Base-by-base conservation (phyloP, 2,329 filamentous ascomycete genomes). In the Stagonosporopsis vannaccii region DNA sequence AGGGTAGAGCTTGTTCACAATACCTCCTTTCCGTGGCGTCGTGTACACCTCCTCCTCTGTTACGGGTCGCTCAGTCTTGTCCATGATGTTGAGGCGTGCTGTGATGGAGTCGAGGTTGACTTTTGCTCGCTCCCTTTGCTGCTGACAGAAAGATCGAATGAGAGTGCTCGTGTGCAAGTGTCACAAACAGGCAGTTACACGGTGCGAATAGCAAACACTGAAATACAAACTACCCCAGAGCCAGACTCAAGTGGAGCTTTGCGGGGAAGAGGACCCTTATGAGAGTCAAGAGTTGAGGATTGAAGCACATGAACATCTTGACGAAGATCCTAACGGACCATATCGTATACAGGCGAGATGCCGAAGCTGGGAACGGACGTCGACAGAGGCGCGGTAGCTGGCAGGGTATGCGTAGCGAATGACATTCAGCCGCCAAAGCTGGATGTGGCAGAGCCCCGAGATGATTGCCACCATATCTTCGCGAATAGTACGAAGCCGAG, bases 1-100 rank as follows among this genome's bases (percentile, higher is more conserved):
- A 33, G 72, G 71, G 46, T 74, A 75, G 11, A 75, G 53, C 35
- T 65, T 73, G 51, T 73, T 72, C 22, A 74, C 50, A 8, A 75
- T 37, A 25, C 73, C 72, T 32, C 71, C 59, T 56, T 63, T 71
- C 15, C 59, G 66, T 9, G 63, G 55, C 22, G 60, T 28, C 4
- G 43, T 59, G 36, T 61, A 60, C 12, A 66, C 62, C 56, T 70
- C 61, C 39, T 68, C 60, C 37, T 62, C 49, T 15, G 23, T 47
- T 17, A 40, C 48, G 12, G 57, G 45, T 28, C 56, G 20, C 40
- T 48, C 42, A 20, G 45, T 39, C 39, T 75, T 74, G 2, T 49
- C 49, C 72, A 74, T 75, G 32, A 37, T 60, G 57, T 28, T 36
- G 22, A 45, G 48, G 17, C 12, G 42, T 13, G n/a, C n/a, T 51